phyloP scores from a whole-genome alignment of 257 asterid species.

The Eucommia ulmoides region DNA sequence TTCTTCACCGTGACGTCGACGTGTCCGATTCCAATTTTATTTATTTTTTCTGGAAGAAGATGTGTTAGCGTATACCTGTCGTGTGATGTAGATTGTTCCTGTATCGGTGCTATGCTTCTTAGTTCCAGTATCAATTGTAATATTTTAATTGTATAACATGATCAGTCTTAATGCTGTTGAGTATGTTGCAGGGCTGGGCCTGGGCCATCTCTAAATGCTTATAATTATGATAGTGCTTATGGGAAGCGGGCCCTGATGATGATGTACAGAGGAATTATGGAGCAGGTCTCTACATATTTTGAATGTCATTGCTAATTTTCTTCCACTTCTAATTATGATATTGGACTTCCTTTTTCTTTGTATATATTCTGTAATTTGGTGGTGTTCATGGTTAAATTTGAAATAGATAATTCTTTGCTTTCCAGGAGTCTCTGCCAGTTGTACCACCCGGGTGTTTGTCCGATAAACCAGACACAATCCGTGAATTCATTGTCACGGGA shows the following conservation, averaged over 20 bases:
- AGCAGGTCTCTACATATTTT: constrained; percentile 40
- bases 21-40: too few relatives aligned
- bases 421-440: constrained; percentile 62
- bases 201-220: constrained; percentile 92
- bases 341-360: too few relatives aligned
- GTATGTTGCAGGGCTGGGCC: constrained; percentile 85
- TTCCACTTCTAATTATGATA: too few relatives aligned
- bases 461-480: constrained; percentile 54
- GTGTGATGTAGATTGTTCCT: too few relatives aligned
- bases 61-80: too few relatives aligned
- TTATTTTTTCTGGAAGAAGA: too few relatives aligned
- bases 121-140: too few relatives aligned
- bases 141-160: background rate
- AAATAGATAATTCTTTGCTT: constrained; percentile 5
- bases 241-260: constrained; percentile 80
- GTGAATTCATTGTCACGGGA: constrained; percentile 64
- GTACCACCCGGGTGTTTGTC: constrained; percentile 81
- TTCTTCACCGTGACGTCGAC: too few relatives aligned
- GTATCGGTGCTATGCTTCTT: too few relatives aligned
- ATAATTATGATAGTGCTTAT: constrained; percentile 81
- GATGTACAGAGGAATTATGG: constrained; percentile 78
- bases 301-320: too few relatives aligned
- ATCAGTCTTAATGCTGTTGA: constrained; percentile 7
- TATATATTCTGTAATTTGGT: too few relatives aligned
- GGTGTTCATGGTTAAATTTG: background rate